Evolutionary conservation across 2,329 filamentous ascomycete species (phyloP), one percentile per base, ranked within the genome.

Genomic region (Spiromastix sp.): DNA sequence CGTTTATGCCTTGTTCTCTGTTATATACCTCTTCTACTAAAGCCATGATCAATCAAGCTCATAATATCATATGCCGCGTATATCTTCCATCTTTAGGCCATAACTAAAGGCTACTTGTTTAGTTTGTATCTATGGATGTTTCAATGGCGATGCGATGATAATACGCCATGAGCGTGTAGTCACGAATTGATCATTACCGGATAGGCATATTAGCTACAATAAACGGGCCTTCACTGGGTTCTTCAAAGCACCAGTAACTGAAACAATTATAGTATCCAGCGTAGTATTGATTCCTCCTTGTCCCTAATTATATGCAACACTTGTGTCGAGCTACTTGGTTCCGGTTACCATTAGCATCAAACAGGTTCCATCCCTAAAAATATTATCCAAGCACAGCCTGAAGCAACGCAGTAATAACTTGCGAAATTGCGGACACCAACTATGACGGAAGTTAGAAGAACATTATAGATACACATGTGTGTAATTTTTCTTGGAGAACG

Each of bases 381-480:
- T 9, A 16, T 22, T 32, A 32, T 15, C 30, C 30, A 10, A 32
- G 30, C 13, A 25, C 13, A 8, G 30, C 16, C 19, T 21, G 19
- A 8, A 32, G n/a, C 11, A 32, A 9, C 30, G 25, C 25, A 24
- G 30, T 22, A 22, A 32, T 32, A n/a, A 32, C 20, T 9, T 32
- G 22, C 20, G 18, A 19, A 2, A 32, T 22, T 4, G 30, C 30
- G 6, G n/a, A 11, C 13, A 32, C 25, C 30, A 32, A 16, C 30
- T 32, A 21, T 12, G 25, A 24, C 8, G 10, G 8, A 29, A 4
- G 13, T 33, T 33, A 33, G 20, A 7, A 24, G 11, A 17, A 2
- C 12, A 12, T 12, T 10, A 25, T 4, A 10, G 22, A 25, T 10
- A 25, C 15, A 7, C 12, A 30, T 32, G 2, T 32, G n/a, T 32